These are phyloP conservation scores for Dendrobium catenatum DNA, from an alignment of 106 monocot species.

Conservation along the genomic window DNA sequence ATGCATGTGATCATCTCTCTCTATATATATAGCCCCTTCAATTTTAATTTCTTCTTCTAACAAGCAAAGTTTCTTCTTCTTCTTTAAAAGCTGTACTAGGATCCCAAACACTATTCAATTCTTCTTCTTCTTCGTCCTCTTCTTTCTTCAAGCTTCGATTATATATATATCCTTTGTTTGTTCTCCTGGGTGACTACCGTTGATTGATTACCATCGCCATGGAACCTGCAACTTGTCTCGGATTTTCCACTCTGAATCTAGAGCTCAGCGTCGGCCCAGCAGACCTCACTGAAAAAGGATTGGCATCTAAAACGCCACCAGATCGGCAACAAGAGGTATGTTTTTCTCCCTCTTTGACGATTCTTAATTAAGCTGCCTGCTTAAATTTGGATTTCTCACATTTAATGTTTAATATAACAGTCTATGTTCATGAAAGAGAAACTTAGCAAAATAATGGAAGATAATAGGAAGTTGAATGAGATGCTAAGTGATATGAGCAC, in stretches of 20 bases:
- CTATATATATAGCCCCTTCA: too few species aligned
- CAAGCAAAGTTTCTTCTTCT: too few species aligned
- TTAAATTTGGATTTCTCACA: too few species aligned
- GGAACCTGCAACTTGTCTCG: background rate
- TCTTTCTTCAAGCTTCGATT: too few species aligned
- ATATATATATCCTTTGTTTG: too few species aligned
- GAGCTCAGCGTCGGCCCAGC: conserved; percentile 3
- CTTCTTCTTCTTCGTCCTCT: too few species aligned
- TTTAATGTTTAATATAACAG: background rate
- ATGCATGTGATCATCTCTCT: too few species aligned
- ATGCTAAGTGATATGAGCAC: conserved; percentile 10
- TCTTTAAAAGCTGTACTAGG: too few species aligned
- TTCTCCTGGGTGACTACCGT: background rate
- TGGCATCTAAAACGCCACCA: background rate
- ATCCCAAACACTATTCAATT: too few species aligned
- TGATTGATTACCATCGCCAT: background rate
- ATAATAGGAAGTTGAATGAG: conserved; percentile 22
- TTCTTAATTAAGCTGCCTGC: background rate
- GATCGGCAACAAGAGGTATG: background rate
- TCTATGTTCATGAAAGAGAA: conserved; percentile 8
- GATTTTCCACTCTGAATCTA: background rate
- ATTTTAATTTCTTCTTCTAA: too few species aligned
- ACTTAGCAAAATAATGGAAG: conserved; percentile 7
- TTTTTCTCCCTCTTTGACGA: background rate
- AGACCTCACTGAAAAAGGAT: background rate